A percentile compares a stretch with the other conserved stretches of the same genome.
Conservation (phyloP, 345 rosid genomes). For the Dipteronia dyeriana region DNA sequence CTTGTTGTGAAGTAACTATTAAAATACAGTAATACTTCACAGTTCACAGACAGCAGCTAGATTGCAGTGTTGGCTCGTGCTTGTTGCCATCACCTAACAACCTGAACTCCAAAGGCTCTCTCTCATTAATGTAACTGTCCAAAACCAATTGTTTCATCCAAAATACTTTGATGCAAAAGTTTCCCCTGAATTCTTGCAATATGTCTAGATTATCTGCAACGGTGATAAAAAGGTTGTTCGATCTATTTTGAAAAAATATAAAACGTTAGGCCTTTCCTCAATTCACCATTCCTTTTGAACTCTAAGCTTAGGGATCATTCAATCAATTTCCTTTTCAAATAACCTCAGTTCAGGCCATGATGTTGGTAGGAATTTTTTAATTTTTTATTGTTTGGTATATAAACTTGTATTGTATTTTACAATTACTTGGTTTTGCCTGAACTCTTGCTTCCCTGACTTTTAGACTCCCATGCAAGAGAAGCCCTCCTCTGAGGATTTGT, state of each 20-base stretch:
- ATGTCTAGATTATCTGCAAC: background rate
- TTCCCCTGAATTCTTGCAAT: background rate
- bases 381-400: background rate
- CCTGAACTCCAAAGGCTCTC: background rate
- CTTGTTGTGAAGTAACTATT: no score
- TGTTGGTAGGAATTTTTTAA: background rate
- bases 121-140: slow-evolving; percentile 3
- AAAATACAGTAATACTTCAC: no score
- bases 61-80: background rate
- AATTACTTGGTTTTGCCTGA: slow-evolving; percentile 3
- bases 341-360: background rate
- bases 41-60: background rate
- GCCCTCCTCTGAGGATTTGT: slow-evolving; percentile 63
- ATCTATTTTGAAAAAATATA: background rate
- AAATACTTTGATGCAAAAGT: background rate
- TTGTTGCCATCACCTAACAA: background rate
- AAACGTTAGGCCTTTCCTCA: background rate
- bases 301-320: background rate
- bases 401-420: slow-evolving; percentile 1
- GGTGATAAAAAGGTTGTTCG: background rate
- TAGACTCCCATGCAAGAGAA: slow-evolving; percentile 75
- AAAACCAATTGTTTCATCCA: background rate
- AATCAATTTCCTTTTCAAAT: background rate
- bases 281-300: background rate
- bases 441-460: slow-evolving; percentile 12